Evolutionary conservation across 768 basidiomycete species (phyloP).

Genomic region (Suillus spraguei): DNA sequence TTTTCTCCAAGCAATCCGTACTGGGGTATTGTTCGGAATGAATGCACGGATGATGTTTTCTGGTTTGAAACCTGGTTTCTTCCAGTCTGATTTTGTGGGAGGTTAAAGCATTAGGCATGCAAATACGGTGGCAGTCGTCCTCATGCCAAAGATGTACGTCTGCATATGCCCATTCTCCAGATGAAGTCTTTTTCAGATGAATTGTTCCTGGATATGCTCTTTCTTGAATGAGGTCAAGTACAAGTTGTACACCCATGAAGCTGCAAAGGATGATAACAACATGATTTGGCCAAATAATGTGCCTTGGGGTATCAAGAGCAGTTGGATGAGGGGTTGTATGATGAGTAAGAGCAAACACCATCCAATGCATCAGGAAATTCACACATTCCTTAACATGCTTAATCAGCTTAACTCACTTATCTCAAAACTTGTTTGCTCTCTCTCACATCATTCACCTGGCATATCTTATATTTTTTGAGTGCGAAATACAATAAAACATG

Average conservation of each 20-base stretch:
- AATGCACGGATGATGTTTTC: slow-evolving; percentile 8
- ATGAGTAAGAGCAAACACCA: slow-evolving; percentile 33
- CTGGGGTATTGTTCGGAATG: slow-evolving; percentile 13
- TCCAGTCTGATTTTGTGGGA: background rate
- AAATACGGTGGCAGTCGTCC: slow-evolving; percentile 13
- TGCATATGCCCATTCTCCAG: background rate
- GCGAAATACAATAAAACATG: no score
- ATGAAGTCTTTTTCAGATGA: slow-evolving; percentile 13
- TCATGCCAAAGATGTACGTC: slow-evolving; percentile 11
- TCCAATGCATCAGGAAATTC: no score
- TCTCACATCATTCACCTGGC: no score
- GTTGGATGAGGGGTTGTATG: slow-evolving; percentile 35
- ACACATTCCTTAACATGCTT: no score
- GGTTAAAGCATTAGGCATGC: slow-evolving; percentile 9
- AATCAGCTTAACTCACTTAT: no score
- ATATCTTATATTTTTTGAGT: no score
- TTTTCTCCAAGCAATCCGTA: slow-evolving; percentile 10
- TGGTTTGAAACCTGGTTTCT: background rate
- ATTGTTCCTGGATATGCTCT: slow-evolving; percentile 18
- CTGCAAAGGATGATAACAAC: slow-evolving; percentile 34
- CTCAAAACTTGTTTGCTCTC: no score
- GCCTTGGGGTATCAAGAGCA: slow-evolving; percentile 38
- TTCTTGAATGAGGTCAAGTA: slow-evolving; percentile 34
- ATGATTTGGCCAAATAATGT: slow-evolving; percentile 37
- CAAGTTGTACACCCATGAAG: slow-evolving; percentile 35